phyloP scores from a whole-genome alignment of 768 basidiomycete genomes.

The Trametes meyenii region DNA sequence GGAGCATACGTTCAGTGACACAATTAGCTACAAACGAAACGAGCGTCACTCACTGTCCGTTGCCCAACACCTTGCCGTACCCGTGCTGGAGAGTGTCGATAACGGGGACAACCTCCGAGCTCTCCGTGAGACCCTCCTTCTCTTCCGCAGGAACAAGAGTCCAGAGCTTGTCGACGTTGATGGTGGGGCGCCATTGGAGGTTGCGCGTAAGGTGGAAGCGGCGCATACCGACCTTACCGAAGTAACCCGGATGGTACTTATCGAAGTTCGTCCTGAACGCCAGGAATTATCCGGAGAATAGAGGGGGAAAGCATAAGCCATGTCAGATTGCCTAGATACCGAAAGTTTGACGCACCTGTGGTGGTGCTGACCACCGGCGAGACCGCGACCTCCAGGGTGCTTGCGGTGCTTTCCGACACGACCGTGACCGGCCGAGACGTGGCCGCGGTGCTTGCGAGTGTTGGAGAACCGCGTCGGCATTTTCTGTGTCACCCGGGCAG shows the following conservation, averaged over 20 bases:
- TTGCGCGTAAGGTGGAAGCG: slow-evolving; percentile 96
- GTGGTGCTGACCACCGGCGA: slow-evolving; percentile 99
- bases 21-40: neutral
- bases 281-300: neutral
- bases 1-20: neutral
- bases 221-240: slow-evolving; percentile 99
- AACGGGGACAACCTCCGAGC: slow-evolving; percentile 88
- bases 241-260: slow-evolving; percentile 99
- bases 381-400: slow-evolving; percentile 99
- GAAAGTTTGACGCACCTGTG: slow-evolving; percentile 70
- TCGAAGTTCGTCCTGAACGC: slow-evolving; percentile 86
- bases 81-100: slow-evolving; percentile 85
- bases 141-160: slow-evolving; percentile 84
- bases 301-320: neutral
- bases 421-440: slow-evolving; percentile 99
- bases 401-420: slow-evolving; percentile 99
- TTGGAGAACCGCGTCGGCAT: slow-evolving; percentile 98
- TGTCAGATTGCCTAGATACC: neutral
- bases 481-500: slow-evolving; percentile 38
- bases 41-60: slow-evolving; percentile 69
- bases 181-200: slow-evolving; percentile 87
- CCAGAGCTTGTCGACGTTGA: slow-evolving; percentile 99
- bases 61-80: slow-evolving; percentile 94
- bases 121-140: slow-evolving; percentile 73
- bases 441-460: slow-evolving; percentile 99